Percentiles rank a stretch among this genome's conserved stretches.
phyloP scores from a whole-genome alignment of 208 protist species.

The Acanthamoeba triangularis region DNA sequence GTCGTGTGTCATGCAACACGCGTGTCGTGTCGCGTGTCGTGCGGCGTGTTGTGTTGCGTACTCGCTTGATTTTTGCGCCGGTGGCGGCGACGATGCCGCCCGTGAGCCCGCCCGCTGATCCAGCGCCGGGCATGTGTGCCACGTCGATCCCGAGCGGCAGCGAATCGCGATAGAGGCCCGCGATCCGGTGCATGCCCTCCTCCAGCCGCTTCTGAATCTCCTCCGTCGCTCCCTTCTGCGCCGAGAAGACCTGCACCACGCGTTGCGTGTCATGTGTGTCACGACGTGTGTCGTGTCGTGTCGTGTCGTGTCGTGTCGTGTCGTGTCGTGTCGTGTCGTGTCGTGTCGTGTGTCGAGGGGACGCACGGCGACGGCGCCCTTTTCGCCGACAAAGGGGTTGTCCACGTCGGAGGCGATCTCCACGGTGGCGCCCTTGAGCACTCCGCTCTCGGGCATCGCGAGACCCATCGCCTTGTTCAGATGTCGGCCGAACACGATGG shows the following conservation, averaged over 20 bases:
- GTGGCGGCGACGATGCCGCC: slow-evolving; percentile 62
- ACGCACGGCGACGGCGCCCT: slow-evolving; percentile 76
- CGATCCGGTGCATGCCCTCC: slow-evolving; percentile 40
- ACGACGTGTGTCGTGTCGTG: too few species aligned
- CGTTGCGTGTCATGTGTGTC: background rate
- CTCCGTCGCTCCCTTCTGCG: slow-evolving; percentile 77
- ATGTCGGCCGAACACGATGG: slow-evolving; percentile 19
- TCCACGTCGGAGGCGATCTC: slow-evolving; percentile 77
- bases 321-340: background rate
- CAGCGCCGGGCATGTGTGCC: slow-evolving; percentile 38
- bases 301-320: background rate
- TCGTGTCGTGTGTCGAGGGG: too few species aligned
- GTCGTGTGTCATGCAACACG: background rate
- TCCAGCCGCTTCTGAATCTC: slow-evolving; percentile 64
- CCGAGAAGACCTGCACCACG: slow-evolving; percentile 58
- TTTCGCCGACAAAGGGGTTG: slow-evolving; percentile 65
- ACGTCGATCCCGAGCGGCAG: slow-evolving; percentile 12
- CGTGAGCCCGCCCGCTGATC: slow-evolving; percentile 67
- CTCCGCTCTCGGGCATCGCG: slow-evolving; percentile 1
- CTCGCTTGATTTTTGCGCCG: slow-evolving; percentile 45
- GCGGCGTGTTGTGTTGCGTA: background rate
- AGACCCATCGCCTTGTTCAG: background rate
- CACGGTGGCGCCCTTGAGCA: slow-evolving; percentile 24
- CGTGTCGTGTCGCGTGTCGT: background rate
- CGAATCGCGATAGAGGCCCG: slow-evolving; percentile 14